A percentile compares a stretch with the other conserved stretches of the same genome.
phyloP scores from a whole-genome alignment of 2,329 filamentous ascomycete species.

The Ilyonectria destructans region DNA sequence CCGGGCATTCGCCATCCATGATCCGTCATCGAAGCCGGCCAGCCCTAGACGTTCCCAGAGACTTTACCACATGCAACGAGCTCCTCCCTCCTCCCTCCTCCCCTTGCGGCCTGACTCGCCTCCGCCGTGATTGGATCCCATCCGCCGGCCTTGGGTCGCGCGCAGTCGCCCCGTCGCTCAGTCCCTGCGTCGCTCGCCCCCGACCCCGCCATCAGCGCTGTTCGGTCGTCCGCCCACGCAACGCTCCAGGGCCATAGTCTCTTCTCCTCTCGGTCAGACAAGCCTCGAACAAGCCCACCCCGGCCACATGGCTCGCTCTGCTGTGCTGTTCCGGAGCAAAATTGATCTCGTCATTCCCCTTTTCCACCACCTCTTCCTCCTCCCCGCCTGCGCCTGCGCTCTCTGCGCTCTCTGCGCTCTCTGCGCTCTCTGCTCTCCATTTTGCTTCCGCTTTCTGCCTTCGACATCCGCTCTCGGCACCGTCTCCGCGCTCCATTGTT shows the following conservation, averaged over 20 bases:
- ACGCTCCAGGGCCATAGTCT: constrained; percentile 16
- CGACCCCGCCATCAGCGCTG: constrained; percentile 47
- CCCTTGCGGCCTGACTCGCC: constrained; percentile 49
- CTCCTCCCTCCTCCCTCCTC: constrained; percentile 26
- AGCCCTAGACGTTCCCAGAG: constrained; percentile 35
- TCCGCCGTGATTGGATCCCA: constrained; percentile 46
- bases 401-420: constrained; percentile 25
- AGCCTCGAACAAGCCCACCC: constrained; percentile 49
- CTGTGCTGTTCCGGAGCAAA: constrained; percentile 44
- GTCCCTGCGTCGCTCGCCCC: constrained; percentile 33
- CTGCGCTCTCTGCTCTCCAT: constrained; percentile 25
- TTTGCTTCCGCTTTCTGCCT: constrained; percentile 31
- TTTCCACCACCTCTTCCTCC: constrained; percentile 32
- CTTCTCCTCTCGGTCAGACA: constrained; percentile 40
- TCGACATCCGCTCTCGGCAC: constrained; percentile 50
- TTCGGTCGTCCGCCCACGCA: constrained; percentile 37
- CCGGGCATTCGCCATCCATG: constrained; percentile 42
- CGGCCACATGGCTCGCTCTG: constrained; percentile 47
- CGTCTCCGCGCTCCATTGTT: constrained; percentile 40
- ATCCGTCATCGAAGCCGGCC: constrained; percentile 36
- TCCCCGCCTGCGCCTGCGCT: constrained; percentile 25
- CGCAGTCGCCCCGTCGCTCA: not conserved
- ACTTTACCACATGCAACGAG: constrained; percentile 48
- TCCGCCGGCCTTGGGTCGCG: constrained; percentile 42
- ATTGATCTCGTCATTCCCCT: constrained; percentile 52